phyloP scores from a whole-genome alignment of 805 yeast species.

The Candida silvicultrix region DNA sequence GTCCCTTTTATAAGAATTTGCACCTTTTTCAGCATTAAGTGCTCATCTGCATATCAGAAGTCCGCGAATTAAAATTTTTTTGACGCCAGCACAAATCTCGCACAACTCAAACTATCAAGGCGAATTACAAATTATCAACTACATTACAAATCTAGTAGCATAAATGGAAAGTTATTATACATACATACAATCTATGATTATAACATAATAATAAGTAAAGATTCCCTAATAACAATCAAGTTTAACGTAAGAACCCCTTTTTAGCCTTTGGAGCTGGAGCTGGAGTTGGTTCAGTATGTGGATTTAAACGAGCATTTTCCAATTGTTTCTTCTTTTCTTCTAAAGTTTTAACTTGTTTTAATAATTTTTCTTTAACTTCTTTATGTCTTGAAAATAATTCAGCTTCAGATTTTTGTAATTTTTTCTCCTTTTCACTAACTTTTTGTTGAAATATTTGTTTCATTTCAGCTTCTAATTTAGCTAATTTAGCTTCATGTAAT shows the following conservation, averaged over 20 bases:
- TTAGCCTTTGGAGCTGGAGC: slow-evolving; percentile 53
- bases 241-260: slow-evolving; percentile 73
- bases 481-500: slow-evolving; percentile 87
- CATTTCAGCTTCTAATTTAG: slow-evolving; percentile 95
- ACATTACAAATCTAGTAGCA: too few relatives aligned
- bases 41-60: background rate
- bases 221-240: background rate
- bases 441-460: slow-evolving; percentile 93
- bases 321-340: slow-evolving; percentile 87
- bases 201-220: background rate
- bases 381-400: slow-evolving; percentile 93
- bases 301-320: slow-evolving; percentile 52
- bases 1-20: background rate
- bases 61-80: background rate
- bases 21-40: background rate
- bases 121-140: too few relatives aligned
- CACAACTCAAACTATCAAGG: too few relatives aligned
- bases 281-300: slow-evolving; percentile 25
- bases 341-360: slow-evolving; percentile 79
- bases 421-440: slow-evolving; percentile 94
- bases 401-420: slow-evolving; percentile 92
- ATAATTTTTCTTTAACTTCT: slow-evolving; percentile 93
- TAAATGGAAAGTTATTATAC: background rate
- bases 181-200: background rate
- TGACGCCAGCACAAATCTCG: background rate